Evolutionary conservation across 1,284 basidiomycete species (phyloP), one percentile per base, ranked within the genome.

Genomic region (Termitomyces sp.): DNA sequence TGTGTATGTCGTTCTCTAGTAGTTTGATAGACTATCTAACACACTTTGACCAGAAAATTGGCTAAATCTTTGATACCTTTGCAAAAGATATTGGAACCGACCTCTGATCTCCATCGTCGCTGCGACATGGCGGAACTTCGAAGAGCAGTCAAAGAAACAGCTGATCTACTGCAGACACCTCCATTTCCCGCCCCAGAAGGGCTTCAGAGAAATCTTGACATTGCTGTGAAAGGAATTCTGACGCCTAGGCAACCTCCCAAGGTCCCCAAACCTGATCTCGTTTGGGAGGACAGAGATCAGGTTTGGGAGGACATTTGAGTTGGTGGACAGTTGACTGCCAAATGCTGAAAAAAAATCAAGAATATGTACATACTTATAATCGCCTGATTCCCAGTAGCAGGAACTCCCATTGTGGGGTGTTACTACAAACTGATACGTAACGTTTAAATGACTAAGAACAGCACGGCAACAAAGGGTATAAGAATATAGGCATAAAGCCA

Each of bases 181-280:
- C 64, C 67, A 0, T 50, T 48, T 3, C 8, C 6, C 0, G 39
- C 36, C 17, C 53, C 43, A 15, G 41, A 46, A n/a, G 67, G 67
- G 21, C 56, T 75, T 15, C 43, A 60, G n/a, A 49, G 53, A 0
- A 65, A 73, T 33, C 58, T 77, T 34, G 39, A 58, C 0, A 42
- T 66, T n/a, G 74, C 62, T 3, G 59, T 69, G 44, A 67, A 70
- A 26, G 67, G 70, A 0, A 68, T 74, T 33, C 57, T 69, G 51
- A 42, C 41, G 21, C 9, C 38, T 28, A 52, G 54, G 45, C 33
- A 54, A 28, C 40, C 45, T 30, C 59, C 55, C 24, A 63, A 64
- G 52, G 19, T 56, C 3, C 53, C 48, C 5, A 72, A 67, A 44
- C 68, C 67, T 1, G 31, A 40, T 26, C 56, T 71, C 28, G 56